Evolutionary conservation across 306 rosid genomes (phyloP), one percentile per base, ranked within the genome.

Genomic region (Abrus precatorius): DNA sequence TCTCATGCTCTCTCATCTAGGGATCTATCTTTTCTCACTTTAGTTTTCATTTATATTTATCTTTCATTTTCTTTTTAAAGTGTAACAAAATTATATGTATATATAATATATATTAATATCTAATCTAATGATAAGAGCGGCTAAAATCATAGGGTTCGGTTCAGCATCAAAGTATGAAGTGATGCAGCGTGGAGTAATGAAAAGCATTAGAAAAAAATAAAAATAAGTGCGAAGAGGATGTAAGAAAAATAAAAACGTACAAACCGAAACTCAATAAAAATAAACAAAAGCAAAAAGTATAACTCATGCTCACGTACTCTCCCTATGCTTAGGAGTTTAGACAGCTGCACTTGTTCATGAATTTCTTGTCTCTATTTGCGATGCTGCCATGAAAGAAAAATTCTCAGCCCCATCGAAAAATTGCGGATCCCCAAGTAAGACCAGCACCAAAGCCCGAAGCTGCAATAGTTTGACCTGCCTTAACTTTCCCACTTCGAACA

Each of bases 401-500:
- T 32, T 49, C 80, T 90, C 86, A 95, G 40, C 97, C 92, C 99
- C 99, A 95, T 72, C 99, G 91, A 68, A 87, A 20, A 77, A 87
- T 90, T 6, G 97, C 97, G 2, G 98, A 94, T 54, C 94, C 98
- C 98, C 98, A 94, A 5, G 98, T 92, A 74, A 94, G 92, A 74
- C 98, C 98, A 1, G 99, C 99, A 3, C 99, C 98, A 1, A 95
- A 95, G 34, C 99, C 99, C 0, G 99, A 93, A 43, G 95, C 77
- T 47, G 99, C 99, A 36, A 95, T 91, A 6, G 90, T 93, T 14
- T 92, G 92, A 60, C 99, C 99, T 6, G 85, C 82, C 87, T 90
- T 86, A 78, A 95, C 91, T 85, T 80, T 90, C 30, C 97, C 97
- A 1, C 92, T 78, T 68, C 97, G 79, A 79, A 95, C 97, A 0